Evolutionary conservation across 2,329 filamentous ascomycete genomes (phyloP).

Genomic region (Penicillium sp.): DNA sequence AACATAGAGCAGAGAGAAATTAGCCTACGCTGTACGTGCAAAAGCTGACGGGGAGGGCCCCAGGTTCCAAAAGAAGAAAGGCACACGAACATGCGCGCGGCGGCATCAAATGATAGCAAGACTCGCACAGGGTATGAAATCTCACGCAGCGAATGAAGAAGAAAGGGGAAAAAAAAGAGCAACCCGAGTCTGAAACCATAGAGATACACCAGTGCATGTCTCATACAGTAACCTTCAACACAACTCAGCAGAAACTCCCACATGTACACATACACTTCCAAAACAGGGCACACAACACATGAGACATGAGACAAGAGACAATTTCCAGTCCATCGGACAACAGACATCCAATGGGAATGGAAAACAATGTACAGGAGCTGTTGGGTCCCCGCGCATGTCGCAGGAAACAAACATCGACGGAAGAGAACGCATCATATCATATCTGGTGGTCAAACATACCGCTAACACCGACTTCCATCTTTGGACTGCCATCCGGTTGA

Average conservation of each 20-base stretch:
- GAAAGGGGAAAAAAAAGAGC: constrained; percentile 2
- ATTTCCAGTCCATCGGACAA: constrained; percentile 6
- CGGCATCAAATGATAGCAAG: constrained; percentile 22
- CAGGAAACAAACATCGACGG: constrained; percentile 12
- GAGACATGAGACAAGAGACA: not conserved
- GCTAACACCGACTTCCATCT: constrained; percentile 66
- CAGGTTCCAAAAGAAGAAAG: constrained; percentile 15
- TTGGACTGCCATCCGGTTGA: constrained; percentile 60
- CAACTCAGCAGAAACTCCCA: constrained; percentile 8
- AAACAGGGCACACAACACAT: not conserved
- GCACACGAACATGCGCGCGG: constrained; percentile 17
- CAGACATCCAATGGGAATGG: not conserved
- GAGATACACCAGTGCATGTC: constrained; percentile 12
- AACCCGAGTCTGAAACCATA: constrained; percentile 22
- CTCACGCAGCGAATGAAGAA: not conserved
- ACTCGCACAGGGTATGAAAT: constrained; percentile 27
- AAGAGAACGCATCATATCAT: constrained; percentile 49
- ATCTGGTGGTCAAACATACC: constrained; percentile 93
- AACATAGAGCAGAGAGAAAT: constrained; percentile 27
- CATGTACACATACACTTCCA: constrained; percentile 16
- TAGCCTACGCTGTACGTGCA: constrained; percentile 40
- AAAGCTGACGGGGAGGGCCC: constrained; percentile 13
- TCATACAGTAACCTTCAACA: constrained; percentile 4
- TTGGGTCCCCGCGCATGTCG: constrained; percentile 10
- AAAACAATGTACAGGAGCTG: constrained; percentile 7